These are phyloP conservation scores for Blastocrithidia nonstop DNA, from an alignment of 208 protist species.

Conservation along the genomic window DNA sequence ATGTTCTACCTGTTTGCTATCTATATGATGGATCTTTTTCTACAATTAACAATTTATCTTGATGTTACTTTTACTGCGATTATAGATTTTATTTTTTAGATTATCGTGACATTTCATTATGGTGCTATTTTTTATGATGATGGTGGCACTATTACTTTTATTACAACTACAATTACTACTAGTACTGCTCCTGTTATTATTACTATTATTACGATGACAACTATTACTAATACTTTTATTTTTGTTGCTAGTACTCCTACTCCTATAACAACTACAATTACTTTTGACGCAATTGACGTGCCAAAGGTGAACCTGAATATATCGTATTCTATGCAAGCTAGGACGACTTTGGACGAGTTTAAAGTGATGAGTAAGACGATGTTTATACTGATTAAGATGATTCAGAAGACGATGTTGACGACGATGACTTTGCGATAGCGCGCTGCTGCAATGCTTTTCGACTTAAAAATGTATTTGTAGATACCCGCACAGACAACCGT, in stretches of 20 bases:
- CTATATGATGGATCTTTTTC: no score
- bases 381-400: not conserved
- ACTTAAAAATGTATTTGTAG: slow-evolving; percentile 60
- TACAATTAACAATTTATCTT: no score
- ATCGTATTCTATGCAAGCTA: no score
- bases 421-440: slow-evolving; percentile 41
- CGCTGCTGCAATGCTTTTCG: slow-evolving; percentile 72
- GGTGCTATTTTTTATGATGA: not conserved
- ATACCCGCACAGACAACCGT: slow-evolving; percentile 49
- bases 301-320: no score
- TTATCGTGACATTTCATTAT: slow-evolving; percentile 25
- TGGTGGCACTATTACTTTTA: not conserved
- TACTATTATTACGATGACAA: not conserved
- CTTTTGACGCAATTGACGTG: not conserved
- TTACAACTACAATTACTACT: not conserved
- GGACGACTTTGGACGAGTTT: no score
- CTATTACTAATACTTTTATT: not conserved
- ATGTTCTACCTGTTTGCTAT: no score
- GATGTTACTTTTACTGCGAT: not conserved
- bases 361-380: not conserved
- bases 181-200: not conserved
- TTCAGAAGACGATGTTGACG: slow-evolving; percentile 45
- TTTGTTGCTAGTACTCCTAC: not conserved
- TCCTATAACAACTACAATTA: not conserved
- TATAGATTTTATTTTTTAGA: slow-evolving; percentile 11